These are phyloP conservation scores for Trichoderma hamatum DNA, from an alignment of 2,329 filamentous ascomycete genomes.

Conservation along the genomic window DNA sequence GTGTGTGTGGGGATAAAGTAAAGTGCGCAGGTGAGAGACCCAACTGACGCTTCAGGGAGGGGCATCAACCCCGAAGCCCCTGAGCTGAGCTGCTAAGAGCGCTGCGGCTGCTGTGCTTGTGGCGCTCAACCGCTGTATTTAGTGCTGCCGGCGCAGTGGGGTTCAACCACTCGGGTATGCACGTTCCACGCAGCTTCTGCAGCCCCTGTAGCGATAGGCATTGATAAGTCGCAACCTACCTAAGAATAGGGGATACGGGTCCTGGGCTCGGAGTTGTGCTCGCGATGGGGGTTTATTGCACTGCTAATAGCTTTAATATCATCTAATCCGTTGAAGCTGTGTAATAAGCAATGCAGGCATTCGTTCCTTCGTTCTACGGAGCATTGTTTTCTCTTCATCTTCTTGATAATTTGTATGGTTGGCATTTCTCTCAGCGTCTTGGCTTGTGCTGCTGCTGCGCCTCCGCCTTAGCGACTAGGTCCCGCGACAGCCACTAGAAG, in stretches of 20 bases:
- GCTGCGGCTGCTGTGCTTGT: not conserved
- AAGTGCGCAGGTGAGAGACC: too few relatives aligned
- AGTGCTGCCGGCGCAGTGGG: not conserved
- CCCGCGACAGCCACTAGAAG: constrained; percentile 23
- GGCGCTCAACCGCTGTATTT: not conserved
- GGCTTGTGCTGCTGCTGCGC: constrained; percentile 17
- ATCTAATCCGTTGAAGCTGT: not conserved
- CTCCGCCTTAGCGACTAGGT: constrained; percentile 17
- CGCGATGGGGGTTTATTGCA: too few relatives aligned
- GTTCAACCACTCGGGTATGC: not conserved
- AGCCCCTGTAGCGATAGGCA: not conserved
- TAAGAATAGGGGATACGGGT: not conserved
- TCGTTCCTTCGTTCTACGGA: not conserved
- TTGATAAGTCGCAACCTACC: too few relatives aligned
- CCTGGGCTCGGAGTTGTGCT: not conserved
- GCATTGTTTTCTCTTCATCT: not conserved
- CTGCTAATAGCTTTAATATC: too few relatives aligned
- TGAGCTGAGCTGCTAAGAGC: constrained; percentile 6
- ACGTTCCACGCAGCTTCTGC: not conserved
- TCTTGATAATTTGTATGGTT: not conserved
- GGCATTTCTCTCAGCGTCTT: not conserved
- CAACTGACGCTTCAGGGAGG: too few relatives aligned
- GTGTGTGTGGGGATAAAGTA: not conserved
- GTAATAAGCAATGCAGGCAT: too few relatives aligned
- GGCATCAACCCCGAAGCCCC: not conserved